Evolutionary conservation across 441 rosid species (phyloP), one percentile per base, ranked within the genome.

Genomic region (Biscutella auriculata): DNA sequence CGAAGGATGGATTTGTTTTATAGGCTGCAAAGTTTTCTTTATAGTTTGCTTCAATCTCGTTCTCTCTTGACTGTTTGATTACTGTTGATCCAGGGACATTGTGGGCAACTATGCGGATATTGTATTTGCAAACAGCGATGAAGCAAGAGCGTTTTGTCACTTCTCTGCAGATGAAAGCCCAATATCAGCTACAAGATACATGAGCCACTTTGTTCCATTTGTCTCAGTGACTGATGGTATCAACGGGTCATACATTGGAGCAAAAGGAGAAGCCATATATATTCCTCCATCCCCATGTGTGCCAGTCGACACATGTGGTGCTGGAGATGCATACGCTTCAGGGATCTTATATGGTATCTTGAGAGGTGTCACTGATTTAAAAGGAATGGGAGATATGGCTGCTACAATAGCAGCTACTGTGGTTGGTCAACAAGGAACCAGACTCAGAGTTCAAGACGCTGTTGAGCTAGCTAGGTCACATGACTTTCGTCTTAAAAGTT

Each of bases 311-410:
- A 88, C 94, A 0, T 86, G 97, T 48, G 96, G 98, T 45, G 96
- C 96, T 0, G 96, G 98, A 37, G 96, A 92, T 62, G 96, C 98
- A 3, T 92, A 85, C 35, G 96, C 98, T 34, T 81, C 98, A 6
- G 96, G 98, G 29, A 79, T 92, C 51, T 72, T 92, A 57, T 92
- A 85, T 9, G 82, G 98, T 41, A 79, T 88, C 68, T 65, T 83
- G 34, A 78, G 75, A 32, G 98, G 97, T 6, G 66, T 76, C 32
- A 78, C 92, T 0, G 92, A 92, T 74, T 55, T 92, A 55, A 92
- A 82, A 73, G 83, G 86, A 37, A 77, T 92, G 73, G 95, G 98
- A 42, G 40, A 86, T 28, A 69, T 88, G 74, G 98, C 98, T 21
- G 84, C 95, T 54, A 83, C 83, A 48, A 84, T 82, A 12, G 96